A percentile compares a stretch with the other conserved stretches of the same genome.
These are phyloP conservation scores for Saccharomyces pastorianus DNA, from an alignment of 1,139 yeast species.

Conservation along the genomic window DNA sequence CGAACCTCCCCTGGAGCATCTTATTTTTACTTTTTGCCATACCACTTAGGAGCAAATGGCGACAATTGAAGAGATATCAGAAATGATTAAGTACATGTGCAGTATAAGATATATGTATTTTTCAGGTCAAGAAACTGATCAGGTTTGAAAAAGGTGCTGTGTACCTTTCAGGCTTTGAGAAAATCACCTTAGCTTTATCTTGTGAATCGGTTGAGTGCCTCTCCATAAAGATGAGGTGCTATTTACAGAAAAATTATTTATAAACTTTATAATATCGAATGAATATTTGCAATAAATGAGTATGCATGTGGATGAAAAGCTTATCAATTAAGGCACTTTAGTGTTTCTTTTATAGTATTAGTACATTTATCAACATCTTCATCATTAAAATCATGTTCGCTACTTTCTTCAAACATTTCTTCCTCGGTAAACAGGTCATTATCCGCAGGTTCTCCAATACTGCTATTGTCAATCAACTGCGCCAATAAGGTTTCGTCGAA, in stretches of 20 bases:
- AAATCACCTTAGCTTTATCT: too few relatives aligned
- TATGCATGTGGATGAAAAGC: not conserved
- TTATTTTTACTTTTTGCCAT: too few relatives aligned
- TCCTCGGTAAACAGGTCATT: not conserved
- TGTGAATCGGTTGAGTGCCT: too few relatives aligned
- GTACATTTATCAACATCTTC: not conserved
- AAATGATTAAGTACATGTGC: too few relatives aligned
- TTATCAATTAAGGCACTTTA: not conserved
- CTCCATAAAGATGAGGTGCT: too few relatives aligned
- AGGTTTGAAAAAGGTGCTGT: too few relatives aligned
- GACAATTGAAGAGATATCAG: too few relatives aligned
- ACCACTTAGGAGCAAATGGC: too few relatives aligned
- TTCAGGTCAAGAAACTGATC: too few relatives aligned
- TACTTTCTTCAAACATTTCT: constrained; percentile 1
- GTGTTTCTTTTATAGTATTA: not conserved
- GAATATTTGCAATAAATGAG: not conserved
- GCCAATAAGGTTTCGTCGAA: constrained; percentile 11
- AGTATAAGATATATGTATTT: too few relatives aligned
- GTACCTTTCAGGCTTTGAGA: too few relatives aligned
- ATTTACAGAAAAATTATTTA: not conserved
- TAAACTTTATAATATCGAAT: not conserved
- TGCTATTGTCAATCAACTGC: not conserved
- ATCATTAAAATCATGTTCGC: not conserved
- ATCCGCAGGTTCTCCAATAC: not conserved
- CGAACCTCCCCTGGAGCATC: constrained; percentile 27